Evolutionary conservation across 192 early-diverging fungal genomes (phyloP).

Genomic region (Neocallimastix lanati): DNA sequence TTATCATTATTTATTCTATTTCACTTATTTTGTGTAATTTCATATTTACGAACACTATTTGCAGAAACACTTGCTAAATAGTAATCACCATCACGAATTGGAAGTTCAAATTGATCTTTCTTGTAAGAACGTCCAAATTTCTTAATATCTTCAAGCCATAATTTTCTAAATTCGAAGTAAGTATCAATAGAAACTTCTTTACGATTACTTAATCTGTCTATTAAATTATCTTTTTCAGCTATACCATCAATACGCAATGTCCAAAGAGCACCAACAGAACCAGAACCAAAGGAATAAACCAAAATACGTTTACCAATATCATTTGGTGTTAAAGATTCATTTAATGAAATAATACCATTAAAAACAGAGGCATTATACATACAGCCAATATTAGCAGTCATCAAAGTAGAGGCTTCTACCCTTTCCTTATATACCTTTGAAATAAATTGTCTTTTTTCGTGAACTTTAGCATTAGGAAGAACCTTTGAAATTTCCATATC

Average conservation of each 20-base stretch:
- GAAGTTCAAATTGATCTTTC: background rate
- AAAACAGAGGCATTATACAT: background rate
- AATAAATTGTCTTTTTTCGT: background rate
- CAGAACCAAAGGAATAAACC: background rate
- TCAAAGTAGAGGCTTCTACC: background rate
- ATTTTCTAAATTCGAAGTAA: background rate
- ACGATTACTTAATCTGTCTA: background rate
- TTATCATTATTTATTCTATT: too few species aligned
- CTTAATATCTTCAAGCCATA: background rate
- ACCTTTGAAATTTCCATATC: background rate
- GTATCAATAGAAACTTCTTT: background rate
- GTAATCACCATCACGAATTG: background rate
- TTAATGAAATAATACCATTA: background rate
- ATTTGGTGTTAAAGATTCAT: background rate
- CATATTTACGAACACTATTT: background rate
- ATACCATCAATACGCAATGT: background rate
- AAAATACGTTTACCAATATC: background rate
- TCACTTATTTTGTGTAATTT: background rate
- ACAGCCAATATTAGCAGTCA: background rate
- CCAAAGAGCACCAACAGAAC: background rate
- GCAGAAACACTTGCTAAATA: background rate
- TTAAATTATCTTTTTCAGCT: background rate
- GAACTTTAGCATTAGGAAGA: background rate
- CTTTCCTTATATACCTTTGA: background rate
- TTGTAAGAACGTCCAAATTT: background rate